A percentile compares a stretch with the other conserved stretches of the same genome.
Conservation (phyloP, 208 protist species). For the Leishmania aethiopica region DNA sequence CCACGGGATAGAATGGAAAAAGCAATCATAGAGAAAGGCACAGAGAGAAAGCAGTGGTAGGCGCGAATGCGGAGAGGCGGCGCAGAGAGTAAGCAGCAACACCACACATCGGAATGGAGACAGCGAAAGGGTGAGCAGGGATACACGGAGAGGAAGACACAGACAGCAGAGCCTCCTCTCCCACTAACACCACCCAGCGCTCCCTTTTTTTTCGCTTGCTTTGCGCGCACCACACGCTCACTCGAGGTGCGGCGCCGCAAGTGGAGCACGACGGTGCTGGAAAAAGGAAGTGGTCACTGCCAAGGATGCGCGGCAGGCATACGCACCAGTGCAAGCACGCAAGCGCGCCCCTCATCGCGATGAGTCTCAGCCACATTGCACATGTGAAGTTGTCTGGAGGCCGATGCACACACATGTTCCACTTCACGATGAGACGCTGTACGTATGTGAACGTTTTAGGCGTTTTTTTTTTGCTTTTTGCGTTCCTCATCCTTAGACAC, state of each 20-base stretch:
- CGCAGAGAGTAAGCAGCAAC: background rate
- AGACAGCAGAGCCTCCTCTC: background rate
- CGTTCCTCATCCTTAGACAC: slow-evolving; percentile 2
- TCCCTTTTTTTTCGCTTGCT: slow-evolving; percentile 7
- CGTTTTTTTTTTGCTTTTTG: background rate
- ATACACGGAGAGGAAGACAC: background rate
- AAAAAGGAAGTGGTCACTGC: background rate
- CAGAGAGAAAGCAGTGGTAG: slow-evolving; percentile 3
- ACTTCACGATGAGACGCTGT: background rate
- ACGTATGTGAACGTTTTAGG: background rate
- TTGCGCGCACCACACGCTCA: background rate
- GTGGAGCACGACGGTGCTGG: background rate
- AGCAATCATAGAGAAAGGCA: background rate
- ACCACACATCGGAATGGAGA: slow-evolving; percentile 10
- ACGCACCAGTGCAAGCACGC: background rate
- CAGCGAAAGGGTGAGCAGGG: slow-evolving; percentile 3
- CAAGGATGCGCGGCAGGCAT: background rate
- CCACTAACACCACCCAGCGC: background rate
- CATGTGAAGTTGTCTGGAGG: background rate
- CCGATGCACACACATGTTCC: background rate
- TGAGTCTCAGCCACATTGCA: background rate
- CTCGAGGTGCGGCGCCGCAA: background rate
- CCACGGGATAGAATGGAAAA: slow-evolving; percentile 2
- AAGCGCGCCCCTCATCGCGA: background rate
- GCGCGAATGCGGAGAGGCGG: background rate